phyloP scores from a whole-genome alignment of 1,139 yeast genomes.

The Keqinozyma sinolaborantium region DNA sequence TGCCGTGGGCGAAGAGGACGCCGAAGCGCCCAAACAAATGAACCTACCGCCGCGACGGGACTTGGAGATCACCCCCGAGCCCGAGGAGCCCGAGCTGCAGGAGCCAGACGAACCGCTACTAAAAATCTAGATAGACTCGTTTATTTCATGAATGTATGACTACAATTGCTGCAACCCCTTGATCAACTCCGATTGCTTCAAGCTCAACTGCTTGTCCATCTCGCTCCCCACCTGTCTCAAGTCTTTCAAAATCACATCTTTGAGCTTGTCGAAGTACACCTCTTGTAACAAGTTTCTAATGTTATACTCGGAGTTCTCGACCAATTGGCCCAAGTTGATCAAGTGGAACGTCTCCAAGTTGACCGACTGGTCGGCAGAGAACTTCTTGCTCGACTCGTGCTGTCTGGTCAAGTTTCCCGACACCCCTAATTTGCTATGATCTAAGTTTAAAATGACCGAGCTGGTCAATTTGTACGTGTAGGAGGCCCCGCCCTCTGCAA shows the following conservation, averaged over 20 bases:
- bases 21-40: no score
- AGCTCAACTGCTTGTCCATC: slow-evolving; percentile 34
- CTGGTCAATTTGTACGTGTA: slow-evolving; percentile 78
- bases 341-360: slow-evolving; percentile 64
- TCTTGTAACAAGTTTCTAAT: slow-evolving; percentile 86
- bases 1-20: slow-evolving; percentile 31
- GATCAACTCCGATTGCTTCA: slow-evolving; percentile 49
- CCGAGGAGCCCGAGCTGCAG: no score
- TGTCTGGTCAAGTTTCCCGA: slow-evolving; percentile 88
- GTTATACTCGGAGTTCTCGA: slow-evolving; percentile 87
- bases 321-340: slow-evolving; percentile 77
- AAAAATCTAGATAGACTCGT: no score
- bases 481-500: slow-evolving; percentile 37
- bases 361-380: slow-evolving; percentile 32
- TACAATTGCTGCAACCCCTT: slow-evolving; percentile 41
- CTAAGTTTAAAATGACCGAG: slow-evolving; percentile 77
- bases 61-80: no score
- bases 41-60: no score
- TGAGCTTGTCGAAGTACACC: slow-evolving; percentile 92
- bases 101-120: no score
- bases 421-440: slow-evolving; percentile 44
- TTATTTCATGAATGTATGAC: no score
- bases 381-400: slow-evolving; percentile 47
- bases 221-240: slow-evolving; percentile 50
- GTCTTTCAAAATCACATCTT: slow-evolving; percentile 71